Conservation (phyloP, 306 rosid species). For the Ormosia semicastrata region DNA sequence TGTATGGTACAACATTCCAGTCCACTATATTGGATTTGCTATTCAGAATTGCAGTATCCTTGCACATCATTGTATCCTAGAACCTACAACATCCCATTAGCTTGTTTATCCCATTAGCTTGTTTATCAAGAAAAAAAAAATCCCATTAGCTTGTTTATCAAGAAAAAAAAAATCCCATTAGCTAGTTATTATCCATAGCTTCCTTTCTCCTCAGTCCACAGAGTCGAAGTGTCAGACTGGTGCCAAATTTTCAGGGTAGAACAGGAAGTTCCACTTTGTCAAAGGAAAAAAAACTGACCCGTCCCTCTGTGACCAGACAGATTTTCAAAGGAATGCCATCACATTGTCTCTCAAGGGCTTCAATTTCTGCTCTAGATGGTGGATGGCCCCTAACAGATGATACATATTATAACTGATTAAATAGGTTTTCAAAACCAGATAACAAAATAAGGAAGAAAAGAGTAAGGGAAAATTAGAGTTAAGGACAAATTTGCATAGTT, state of each 20-base stretch:
- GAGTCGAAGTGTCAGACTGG: not conserved
- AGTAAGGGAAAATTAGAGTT: not conserved
- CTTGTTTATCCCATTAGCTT: no score
- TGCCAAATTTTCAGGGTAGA: constrained; percentile 48
- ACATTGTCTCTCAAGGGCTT: constrained; percentile 55
- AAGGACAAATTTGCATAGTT: not conserved
- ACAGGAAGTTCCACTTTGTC: constrained; percentile 64
- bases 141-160: not conserved
- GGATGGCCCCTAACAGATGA: constrained; percentile 55
- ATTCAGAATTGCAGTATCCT: not conserved
- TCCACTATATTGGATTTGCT: not conserved
- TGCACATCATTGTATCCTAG: not conserved
- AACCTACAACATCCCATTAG: not conserved
- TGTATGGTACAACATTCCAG: not conserved
- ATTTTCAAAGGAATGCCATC: constrained; percentile 60
- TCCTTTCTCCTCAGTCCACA: not conserved
- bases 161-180: not conserved
- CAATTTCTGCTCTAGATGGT: constrained; percentile 56
- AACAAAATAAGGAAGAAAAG: not conserved
- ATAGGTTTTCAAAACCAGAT: not conserved
- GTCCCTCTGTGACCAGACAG: constrained; percentile 63
- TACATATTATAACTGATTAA: constrained; percentile 5
- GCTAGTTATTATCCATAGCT: not conserved
- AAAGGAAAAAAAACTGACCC: constrained; percentile 70
- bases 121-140: no score